Conservation (phyloP, 2,329 filamentous ascomycete species). For the Reticulascus tulasneorum region DNA sequence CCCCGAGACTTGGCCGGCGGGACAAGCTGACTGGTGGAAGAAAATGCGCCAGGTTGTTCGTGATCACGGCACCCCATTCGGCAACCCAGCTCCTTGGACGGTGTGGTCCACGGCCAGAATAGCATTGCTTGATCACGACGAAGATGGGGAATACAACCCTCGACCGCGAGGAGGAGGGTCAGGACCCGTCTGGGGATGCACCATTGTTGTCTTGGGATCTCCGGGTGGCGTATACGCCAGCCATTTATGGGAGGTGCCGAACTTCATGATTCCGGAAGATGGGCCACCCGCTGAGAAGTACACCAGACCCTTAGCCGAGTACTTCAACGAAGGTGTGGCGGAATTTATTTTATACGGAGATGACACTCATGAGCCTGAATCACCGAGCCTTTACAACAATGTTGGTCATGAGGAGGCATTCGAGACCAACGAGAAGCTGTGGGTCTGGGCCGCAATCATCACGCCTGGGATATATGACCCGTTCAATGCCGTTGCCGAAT, state of each 20-base stretch:
- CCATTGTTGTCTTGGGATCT: slow-evolving; percentile 8
- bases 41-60: slow-evolving; percentile 36
- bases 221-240: slow-evolving; percentile 9
- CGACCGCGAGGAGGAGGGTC: slow-evolving; percentile 9
- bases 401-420: not conserved
- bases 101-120: too few relatives aligned
- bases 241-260: slow-evolving; percentile 15
- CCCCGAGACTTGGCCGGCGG: not conserved
- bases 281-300: not conserved
- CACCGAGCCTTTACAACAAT: slow-evolving; percentile 2
- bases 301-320: slow-evolving; percentile 2
- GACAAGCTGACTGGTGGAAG: slow-evolving; percentile 19
- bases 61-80: slow-evolving; percentile 9
- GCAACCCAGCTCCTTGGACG: too few relatives aligned
- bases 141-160: too few relatives aligned
- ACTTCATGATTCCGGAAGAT: slow-evolving; percentile 1
- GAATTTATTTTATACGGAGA: too few relatives aligned
- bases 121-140: too few relatives aligned
- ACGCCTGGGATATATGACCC: too few relatives aligned
- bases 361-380: too few relatives aligned
- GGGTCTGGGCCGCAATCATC: slow-evolving; percentile 7
- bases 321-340: slow-evolving; percentile 3
- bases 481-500: too few relatives aligned
- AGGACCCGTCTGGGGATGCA: slow-evolving; percentile 14
- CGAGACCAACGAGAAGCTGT: slow-evolving; percentile 4